phyloP scores from a whole-genome alignment of 768 basidiomycete genomes.

The Pleurotus eryngii region DNA sequence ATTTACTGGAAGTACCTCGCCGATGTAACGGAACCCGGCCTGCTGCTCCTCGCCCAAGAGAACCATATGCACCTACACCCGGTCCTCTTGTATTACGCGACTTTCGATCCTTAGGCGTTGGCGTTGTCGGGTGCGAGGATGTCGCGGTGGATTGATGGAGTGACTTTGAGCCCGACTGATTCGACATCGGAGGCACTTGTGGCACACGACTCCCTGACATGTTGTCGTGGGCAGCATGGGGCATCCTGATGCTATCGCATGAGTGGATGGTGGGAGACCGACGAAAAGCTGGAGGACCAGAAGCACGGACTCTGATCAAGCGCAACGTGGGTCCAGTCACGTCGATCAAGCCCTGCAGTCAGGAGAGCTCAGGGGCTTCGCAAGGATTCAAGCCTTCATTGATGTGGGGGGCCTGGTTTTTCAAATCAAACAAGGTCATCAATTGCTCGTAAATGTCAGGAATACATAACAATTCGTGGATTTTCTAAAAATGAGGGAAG shows the following conservation, averaged over 20 bases:
- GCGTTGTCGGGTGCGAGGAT: not conserved
- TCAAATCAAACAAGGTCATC: no score
- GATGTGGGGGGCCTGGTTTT: no score
- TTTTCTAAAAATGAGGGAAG: conserved; percentile 11
- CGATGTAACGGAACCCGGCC: conserved; percentile 73
- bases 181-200: not conserved
- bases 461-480: no score
- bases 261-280: not conserved
- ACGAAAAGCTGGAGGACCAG: not conserved
- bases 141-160: not conserved
- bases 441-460: no score
- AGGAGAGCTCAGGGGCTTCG: no score
- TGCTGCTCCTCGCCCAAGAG: conserved; percentile 1
- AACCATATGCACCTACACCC: not conserved
- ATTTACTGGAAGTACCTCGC: conserved; percentile 75
- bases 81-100: not conserved
- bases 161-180: not conserved
- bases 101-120: not conserved
- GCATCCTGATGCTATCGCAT: not conserved
- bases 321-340: not conserved
- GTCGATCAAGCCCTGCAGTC: no score
- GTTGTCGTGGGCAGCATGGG: not conserved
- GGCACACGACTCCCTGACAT: not conserved
- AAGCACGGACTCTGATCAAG: not conserved
- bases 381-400: no score